Percentiles rank a stretch among this genome's conserved stretches.
Evolutionary conservation across 2,329 filamentous ascomycete genomes (phyloP).

Genomic region (Sarocladium strictum): DNA sequence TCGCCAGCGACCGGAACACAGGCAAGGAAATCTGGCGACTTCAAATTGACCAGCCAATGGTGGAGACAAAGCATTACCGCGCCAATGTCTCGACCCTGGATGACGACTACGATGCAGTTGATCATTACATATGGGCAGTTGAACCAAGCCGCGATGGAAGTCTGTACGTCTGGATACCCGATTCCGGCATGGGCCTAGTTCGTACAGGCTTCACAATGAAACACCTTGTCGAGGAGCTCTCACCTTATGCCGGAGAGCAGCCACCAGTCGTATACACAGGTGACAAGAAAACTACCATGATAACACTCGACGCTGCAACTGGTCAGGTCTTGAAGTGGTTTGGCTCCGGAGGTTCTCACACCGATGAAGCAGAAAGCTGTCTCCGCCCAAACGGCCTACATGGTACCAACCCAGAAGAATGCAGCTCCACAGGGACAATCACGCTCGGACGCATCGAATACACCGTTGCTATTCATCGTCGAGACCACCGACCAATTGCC

Average conservation of each 20-base stretch:
- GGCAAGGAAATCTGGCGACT: slow-evolving; percentile 82
- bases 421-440: slow-evolving; percentile 72
- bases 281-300: slow-evolving; percentile 83
- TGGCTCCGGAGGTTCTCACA: slow-evolving; percentile 63
- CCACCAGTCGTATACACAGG: slow-evolving; percentile 83
- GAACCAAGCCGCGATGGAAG: slow-evolving; percentile 84
- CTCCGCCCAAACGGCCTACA: slow-evolving; percentile 61
- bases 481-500: slow-evolving; percentile 69
- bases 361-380: slow-evolving; percentile 70
- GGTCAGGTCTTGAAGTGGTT: slow-evolving; percentile 81
- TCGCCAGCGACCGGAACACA: slow-evolving; percentile 83
- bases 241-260: slow-evolving; percentile 69
- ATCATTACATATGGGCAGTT: slow-evolving; percentile 91
- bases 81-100: slow-evolving; percentile 58
- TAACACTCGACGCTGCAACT: slow-evolving; percentile 81
- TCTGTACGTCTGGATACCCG: slow-evolving; percentile 79
- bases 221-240: slow-evolving; percentile 74
- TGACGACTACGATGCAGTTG: slow-evolving; percentile 58
- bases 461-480: slow-evolving; percentile 75
- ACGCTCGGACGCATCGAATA: slow-evolving; percentile 86
- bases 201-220: slow-evolving; percentile 73
- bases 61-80: slow-evolving; percentile 80
- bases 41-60: slow-evolving; percentile 77
- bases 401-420: slow-evolving; percentile 66
- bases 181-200: slow-evolving; percentile 51